A percentile compares a stretch with the other conserved stretches of the same genome.
Evolutionary conservation across 2,329 filamentous ascomycete species (phyloP).

Genomic region (Atkinsonella hypoxylon): DNA sequence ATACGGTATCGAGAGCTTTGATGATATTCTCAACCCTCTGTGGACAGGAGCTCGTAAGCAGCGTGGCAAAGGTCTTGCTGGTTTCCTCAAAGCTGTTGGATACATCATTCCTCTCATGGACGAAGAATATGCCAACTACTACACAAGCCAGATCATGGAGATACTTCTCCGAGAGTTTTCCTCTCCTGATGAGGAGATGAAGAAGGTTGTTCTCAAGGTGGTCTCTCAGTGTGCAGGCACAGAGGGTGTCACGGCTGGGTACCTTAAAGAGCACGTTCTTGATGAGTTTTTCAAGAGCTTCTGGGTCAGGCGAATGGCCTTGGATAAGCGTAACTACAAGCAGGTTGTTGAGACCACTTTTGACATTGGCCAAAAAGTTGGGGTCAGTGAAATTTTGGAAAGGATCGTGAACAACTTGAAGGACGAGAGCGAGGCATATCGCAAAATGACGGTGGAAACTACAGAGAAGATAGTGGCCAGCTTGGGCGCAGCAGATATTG

Average conservation of each 20-base stretch:
- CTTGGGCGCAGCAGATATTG: constrained; percentile 86
- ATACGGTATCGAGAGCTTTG: constrained; percentile 98
- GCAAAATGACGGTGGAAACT: constrained; percentile 98
- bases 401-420: constrained; percentile 91
- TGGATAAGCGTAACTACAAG: constrained; percentile 95
- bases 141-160: constrained; percentile 97
- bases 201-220: constrained; percentile 97
- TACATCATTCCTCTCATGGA: constrained; percentile 99
- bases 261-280: constrained; percentile 89
- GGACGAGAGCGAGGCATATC: constrained; percentile 93
- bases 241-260: constrained; percentile 86
- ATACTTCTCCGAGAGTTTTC: constrained; percentile 92
- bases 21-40: constrained; percentile 90
- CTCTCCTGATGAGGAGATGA: constrained; percentile 98
- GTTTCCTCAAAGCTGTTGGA: constrained; percentile 92
- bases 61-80: constrained; percentile 87
- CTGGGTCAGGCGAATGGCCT: constrained; percentile 92
- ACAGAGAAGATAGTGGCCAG: constrained; percentile 93
- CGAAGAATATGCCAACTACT: constrained; percentile 98
- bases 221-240: constrained; percentile 92
- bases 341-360: constrained; percentile 98
- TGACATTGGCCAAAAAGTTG: constrained; percentile 95
- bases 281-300: constrained; percentile 98
- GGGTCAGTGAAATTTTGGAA: constrained; percentile 87
- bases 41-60: constrained; percentile 97